Evolutionary conservation across 2,329 filamentous ascomycete genomes (phyloP), one percentile per base, ranked within the genome.

Genomic region (Meredithiella fracta): DNA sequence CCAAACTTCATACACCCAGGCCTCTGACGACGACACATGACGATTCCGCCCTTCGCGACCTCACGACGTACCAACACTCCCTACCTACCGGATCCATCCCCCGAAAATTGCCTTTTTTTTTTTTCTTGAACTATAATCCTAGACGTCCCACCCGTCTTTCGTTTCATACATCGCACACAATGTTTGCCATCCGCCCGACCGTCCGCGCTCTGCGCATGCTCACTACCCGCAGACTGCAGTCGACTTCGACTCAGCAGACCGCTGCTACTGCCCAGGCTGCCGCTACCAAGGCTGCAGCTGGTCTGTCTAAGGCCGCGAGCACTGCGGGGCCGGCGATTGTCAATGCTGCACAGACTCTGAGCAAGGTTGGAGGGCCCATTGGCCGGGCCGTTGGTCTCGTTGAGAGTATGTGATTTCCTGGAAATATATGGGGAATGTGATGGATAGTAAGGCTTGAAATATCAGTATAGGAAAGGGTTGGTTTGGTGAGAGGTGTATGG

Each of bases 341-440:
- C 63, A 82, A 79, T 67, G 86, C 85, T 63, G 85, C 85, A 57
- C 79, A 80, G 67, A 80, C 85, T 58, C 71, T 94, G 63, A 75
- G 80, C 68, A 85, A 81, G 72, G 77, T 90, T 67, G 90, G 89
- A 65, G 91, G 91, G 65, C 80, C 85, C 64, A 90, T 87, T 60
- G 89, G 87, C 65, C 80, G 78, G 70, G 67, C 90, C 63, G 78
- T 95, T 68, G 76, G 75, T 63, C 86, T 90, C 66, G 75, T 92
- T 65, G 86, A 96, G 78, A 84, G 92, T 97, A 79, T 73, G 89
- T 74, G n/a, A 34, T 51, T 17, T 14, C 26, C 14, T 34, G 22
- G 2, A 22, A 15, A 9, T 22, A 26, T 23, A 2, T 23, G 11
- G 14, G 14, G 17, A 14, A 23, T 26, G n/a, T 50, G 23, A 5